These are phyloP conservation scores for Debaryomyces tyrocola DNA, from an alignment of 805 yeast genomes.

Conservation along the genomic window DNA sequence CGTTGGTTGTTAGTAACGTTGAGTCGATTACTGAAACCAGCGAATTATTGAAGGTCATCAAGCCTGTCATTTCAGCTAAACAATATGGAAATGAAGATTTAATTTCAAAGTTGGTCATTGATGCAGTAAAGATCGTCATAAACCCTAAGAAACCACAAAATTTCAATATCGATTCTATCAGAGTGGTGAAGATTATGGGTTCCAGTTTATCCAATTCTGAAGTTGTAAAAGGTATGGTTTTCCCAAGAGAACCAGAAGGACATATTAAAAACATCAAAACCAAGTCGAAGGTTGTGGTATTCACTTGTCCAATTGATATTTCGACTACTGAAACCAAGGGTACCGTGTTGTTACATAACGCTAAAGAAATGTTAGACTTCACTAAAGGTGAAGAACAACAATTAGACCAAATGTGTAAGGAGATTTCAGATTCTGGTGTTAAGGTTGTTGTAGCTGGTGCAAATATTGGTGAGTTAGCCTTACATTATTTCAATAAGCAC, in stretches of 20 bases:
- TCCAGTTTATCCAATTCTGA: slow-evolving; percentile 68
- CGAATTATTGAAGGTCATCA: slow-evolving; percentile 69
- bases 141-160: slow-evolving; percentile 63
- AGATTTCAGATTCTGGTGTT: slow-evolving; percentile 80
- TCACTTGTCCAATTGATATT: slow-evolving; percentile 90
- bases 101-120: slow-evolving; percentile 74
- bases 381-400: slow-evolving; percentile 95
- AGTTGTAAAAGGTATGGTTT: slow-evolving; percentile 96
- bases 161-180: slow-evolving; percentile 89
- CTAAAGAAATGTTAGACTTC: slow-evolving; percentile 94
- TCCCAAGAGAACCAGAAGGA: slow-evolving; percentile 97
- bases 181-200: slow-evolving; percentile 98
- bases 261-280: slow-evolving; percentile 60
- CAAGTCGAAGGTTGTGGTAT: slow-evolving; percentile 85
- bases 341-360: slow-evolving; percentile 92
- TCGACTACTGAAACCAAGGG: slow-evolving; percentile 98
- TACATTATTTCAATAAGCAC: slow-evolving; percentile 88
- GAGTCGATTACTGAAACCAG: slow-evolving; percentile 53
- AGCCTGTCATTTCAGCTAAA: slow-evolving; percentile 89
- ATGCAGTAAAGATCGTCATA: slow-evolving; percentile 73
- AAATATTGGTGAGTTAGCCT: slow-evolving; percentile 87
- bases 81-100: slow-evolving; percentile 87
- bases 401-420: slow-evolving; percentile 80
- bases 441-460: slow-evolving; percentile 93
- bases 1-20: slow-evolving; percentile 59